Conservation (phyloP, 441 rosid species). For the Isatis lusitanica region DNA sequence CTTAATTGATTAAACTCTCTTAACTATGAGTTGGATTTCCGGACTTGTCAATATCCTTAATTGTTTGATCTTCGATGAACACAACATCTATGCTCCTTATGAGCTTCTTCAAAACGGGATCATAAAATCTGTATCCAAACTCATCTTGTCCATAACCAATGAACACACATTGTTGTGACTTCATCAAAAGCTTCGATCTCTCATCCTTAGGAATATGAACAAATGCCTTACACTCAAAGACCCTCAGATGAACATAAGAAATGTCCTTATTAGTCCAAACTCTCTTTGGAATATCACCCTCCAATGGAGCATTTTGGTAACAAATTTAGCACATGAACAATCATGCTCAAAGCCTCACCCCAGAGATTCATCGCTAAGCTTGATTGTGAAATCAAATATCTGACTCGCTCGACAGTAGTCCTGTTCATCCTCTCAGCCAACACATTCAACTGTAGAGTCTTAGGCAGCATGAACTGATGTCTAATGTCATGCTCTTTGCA, state of each 20-base stretch:
- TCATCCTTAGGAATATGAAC: constrained; percentile 18
- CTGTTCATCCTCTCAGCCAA: not conserved
- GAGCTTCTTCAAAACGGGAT: not conserved
- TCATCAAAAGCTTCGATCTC: constrained; percentile 23
- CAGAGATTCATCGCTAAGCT: not conserved
- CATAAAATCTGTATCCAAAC: not conserved
- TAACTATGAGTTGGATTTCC: not conserved
- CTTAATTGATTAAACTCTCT: not conserved
- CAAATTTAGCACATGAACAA: constrained; percentile 1
- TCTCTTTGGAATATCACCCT: not conserved
- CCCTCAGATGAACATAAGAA: not conserved
- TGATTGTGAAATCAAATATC: not conserved
- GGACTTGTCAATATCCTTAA: not conserved
- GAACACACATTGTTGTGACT: constrained; percentile 12
- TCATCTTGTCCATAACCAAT: not conserved
- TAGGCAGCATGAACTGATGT: not conserved
- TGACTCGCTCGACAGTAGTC: not conserved
- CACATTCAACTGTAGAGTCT: not conserved
- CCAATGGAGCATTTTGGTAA: not conserved
- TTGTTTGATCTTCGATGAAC: not conserved
- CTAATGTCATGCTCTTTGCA: not conserved
- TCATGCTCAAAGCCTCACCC: not conserved
- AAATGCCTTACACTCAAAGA: constrained; percentile 6
- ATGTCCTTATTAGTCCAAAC: constrained; percentile 1
- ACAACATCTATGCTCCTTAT: not conserved